Conservation (phyloP, 1,284 basidiomycete genomes). For the Puccinia polysora region DNA sequence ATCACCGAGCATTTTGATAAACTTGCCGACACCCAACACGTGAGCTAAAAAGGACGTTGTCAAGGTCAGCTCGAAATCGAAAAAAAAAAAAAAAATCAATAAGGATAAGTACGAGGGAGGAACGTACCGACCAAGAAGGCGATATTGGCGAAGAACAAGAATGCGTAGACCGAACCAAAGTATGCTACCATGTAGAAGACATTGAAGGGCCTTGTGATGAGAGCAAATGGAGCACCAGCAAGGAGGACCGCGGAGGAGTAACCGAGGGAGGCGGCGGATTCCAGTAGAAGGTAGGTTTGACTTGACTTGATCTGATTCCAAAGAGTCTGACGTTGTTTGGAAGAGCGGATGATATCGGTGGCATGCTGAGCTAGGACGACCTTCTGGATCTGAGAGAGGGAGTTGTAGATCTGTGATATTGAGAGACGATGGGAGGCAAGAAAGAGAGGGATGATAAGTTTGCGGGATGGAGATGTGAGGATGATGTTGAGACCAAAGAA, state of each 20-base stretch:
- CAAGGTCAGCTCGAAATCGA: too few relatives aligned
- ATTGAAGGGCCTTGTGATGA: slow-evolving; percentile 33
- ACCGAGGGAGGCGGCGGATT: slow-evolving; percentile 8
- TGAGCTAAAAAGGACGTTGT: neutral
- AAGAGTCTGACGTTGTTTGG: slow-evolving; percentile 10
- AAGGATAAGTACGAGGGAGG: neutral
- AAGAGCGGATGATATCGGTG: slow-evolving; percentile 15
- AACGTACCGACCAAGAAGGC: slow-evolving; percentile 30
- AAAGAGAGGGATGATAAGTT: too few relatives aligned
- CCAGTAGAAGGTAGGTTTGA: slow-evolving; percentile 15
- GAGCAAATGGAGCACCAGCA: slow-evolving; percentile 10
- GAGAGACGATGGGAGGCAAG: too few relatives aligned
- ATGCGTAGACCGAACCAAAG: slow-evolving; percentile 18
- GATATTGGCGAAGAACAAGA: slow-evolving; percentile 28
- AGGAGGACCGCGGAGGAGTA: slow-evolving; percentile 15
- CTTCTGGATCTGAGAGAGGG: slow-evolving; percentile 25
- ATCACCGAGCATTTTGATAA: slow-evolving; percentile 24
- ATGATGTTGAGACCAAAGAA: too few relatives aligned
- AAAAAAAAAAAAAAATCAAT: neutral
- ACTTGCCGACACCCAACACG: slow-evolving; percentile 21
- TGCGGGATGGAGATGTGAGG: too few relatives aligned
- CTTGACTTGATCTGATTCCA: slow-evolving; percentile 2
- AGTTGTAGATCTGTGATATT: slow-evolving; percentile 20
- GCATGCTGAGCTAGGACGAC: slow-evolving; percentile 31
- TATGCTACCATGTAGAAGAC: slow-evolving; percentile 22